Evolutionary conservation across 1,139 yeast genomes (phyloP).

Genomic region (Scheffersomyces titani): DNA sequence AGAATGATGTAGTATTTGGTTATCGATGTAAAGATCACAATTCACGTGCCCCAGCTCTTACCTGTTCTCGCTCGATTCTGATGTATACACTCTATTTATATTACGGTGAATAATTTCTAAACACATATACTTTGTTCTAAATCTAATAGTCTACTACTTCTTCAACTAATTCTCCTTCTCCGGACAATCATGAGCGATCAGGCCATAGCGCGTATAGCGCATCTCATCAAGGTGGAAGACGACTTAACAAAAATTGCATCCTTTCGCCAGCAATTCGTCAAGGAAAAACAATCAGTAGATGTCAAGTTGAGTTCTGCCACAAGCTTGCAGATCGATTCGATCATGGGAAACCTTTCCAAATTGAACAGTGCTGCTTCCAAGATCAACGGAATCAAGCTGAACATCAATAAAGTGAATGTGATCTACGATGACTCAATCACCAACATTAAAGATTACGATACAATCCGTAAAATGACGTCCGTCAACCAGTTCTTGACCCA

Average conservation of each 20-base stretch:
- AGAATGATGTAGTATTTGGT: not conserved
- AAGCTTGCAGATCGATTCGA: constrained; percentile 57
- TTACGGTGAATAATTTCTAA: not conserved
- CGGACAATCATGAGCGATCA: constrained; percentile 37
- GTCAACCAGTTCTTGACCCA: constrained; percentile 73
- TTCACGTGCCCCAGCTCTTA: not conserved
- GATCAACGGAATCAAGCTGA: constrained; percentile 51
- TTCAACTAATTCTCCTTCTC: not conserved
- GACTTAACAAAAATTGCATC: constrained; percentile 59
- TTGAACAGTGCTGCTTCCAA: constrained; percentile 38
- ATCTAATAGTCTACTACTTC: not conserved
- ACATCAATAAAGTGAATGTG: constrained; percentile 59
- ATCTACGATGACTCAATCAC: constrained; percentile 55
- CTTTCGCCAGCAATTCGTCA: constrained; percentile 58
- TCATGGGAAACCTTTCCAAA: constrained; percentile 41
- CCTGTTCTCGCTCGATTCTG: not conserved
- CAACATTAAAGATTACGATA: constrained; percentile 56
- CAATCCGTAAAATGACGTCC: constrained; percentile 61
- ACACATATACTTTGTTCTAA: not conserved
- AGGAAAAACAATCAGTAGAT: constrained; percentile 76
- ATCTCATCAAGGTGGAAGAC: constrained; percentile 50
- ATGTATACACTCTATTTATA: not conserved
- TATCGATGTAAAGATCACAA: not conserved
- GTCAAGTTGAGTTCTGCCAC: constrained; percentile 67
- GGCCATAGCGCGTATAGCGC: constrained; percentile 46